Conservation (phyloP, 179 eudicot genomes). For the Actinidia arguta region DNA sequence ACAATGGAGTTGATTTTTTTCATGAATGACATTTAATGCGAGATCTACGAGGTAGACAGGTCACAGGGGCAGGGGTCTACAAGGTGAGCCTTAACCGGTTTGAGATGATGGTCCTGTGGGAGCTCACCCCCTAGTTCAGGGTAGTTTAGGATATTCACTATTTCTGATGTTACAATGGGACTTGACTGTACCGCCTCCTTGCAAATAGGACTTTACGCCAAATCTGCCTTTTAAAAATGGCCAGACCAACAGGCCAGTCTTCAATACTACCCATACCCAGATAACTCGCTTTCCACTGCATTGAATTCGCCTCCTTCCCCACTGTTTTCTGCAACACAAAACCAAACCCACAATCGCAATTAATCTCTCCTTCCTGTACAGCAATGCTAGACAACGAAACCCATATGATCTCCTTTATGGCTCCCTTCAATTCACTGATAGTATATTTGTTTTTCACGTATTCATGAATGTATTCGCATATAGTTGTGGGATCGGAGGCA, state of each 20-base stretch:
- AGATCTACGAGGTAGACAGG: no score
- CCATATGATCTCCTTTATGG: constrained; percentile 20
- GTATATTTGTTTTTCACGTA: background rate
- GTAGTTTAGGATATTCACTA: no score
- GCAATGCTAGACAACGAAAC: constrained; percentile 1
- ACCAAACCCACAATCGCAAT: no score
- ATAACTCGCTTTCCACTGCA: constrained; percentile 36
- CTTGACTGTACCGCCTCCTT: no score
- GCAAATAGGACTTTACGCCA: no score
- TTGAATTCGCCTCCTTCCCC: constrained; percentile 23
- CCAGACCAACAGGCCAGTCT: background rate
- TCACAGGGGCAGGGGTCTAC: no score
- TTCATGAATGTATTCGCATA: background rate
- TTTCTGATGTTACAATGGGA: no score
- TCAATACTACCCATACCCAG: background rate
- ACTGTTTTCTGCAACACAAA: constrained; percentile 14
- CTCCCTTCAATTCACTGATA: background rate
- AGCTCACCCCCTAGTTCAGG: no score
- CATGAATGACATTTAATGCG: no score
- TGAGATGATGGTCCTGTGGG: no score
- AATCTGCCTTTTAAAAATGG: background rate
- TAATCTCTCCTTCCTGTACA: constrained; percentile 15
- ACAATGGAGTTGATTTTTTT: no score
- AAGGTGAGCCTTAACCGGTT: no score
- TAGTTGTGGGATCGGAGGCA: constrained; percentile 21